Percentiles rank a stretch among this genome's conserved stretches.
phyloP scores from a whole-genome alignment of 1,139 yeast species.

The Kurtzmaniella quercitrusa region DNA sequence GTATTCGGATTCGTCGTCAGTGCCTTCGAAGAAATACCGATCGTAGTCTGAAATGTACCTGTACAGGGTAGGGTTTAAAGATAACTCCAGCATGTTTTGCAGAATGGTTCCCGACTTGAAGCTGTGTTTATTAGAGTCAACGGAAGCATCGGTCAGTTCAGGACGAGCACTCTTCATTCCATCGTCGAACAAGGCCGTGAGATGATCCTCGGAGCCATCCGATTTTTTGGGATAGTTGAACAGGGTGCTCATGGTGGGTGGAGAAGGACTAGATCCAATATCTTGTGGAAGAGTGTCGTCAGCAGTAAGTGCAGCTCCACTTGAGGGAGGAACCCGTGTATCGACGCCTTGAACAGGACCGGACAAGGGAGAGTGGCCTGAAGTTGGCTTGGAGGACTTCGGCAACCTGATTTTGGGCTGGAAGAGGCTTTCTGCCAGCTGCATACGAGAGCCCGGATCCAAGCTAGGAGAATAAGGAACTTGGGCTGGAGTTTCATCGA shows the following conservation, averaged over 20 bases:
- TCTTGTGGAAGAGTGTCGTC: neutral
- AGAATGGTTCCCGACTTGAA: slow-evolving; percentile 4
- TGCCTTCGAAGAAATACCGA: slow-evolving; percentile 28
- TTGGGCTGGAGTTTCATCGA: neutral
- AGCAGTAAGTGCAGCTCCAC: neutral
- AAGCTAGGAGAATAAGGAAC: neutral
- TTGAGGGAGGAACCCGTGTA: neutral
- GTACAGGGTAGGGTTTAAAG: slow-evolving; percentile 6
- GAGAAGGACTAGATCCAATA: neutral
- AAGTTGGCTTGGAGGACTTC: neutral
- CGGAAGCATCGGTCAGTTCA: neutral
- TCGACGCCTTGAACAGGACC: neutral
- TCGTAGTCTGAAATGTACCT: slow-evolving; percentile 35
- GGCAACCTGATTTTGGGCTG: neutral
- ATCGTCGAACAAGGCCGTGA: neutral
- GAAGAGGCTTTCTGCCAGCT: neutral
- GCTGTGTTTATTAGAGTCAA: neutral
- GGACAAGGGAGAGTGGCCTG: neutral
- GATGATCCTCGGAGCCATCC: neutral
- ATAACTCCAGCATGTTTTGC: slow-evolving; percentile 5
- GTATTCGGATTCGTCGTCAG: slow-evolving; percentile 13
- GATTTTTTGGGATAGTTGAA: neutral
- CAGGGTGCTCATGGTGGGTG: neutral
- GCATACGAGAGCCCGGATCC: neutral
- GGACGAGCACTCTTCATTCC: neutral